A percentile compares a stretch with the other conserved stretches of the same genome.
phyloP scores from a whole-genome alignment of 768 basidiomycete species.

The Termitomyces titanicus region DNA sequence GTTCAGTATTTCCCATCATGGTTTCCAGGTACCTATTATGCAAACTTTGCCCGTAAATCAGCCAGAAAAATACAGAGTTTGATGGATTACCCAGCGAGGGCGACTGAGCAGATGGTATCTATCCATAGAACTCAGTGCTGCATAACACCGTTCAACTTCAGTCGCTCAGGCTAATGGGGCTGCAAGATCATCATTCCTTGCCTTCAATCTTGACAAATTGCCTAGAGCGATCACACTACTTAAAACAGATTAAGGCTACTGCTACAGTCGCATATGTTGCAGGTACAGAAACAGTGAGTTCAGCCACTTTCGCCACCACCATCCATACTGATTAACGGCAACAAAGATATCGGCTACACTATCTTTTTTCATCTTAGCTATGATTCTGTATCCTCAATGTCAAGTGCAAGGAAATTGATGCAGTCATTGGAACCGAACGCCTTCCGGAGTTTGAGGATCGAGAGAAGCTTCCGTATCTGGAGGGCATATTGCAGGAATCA shows the following conservation, averaged over 20 bases:
- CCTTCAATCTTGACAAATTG: conserved; percentile 15
- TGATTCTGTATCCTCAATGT: conserved; percentile 32
- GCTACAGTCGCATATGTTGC: too few relatives aligned
- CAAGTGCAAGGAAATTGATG: conserved; percentile 38
- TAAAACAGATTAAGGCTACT: too few relatives aligned
- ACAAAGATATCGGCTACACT: not conserved
- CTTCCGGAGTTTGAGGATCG: conserved; percentile 27
- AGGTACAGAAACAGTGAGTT: too few relatives aligned
- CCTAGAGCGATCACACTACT: too few relatives aligned
- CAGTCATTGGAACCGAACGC: conserved; percentile 28
- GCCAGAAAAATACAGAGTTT: not conserved
- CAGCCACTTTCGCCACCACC: conserved; percentile 18
- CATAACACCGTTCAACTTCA: not conserved
- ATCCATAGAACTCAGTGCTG: not conserved
- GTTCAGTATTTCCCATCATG: conserved; percentile 28
- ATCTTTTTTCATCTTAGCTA: conserved; percentile 30
- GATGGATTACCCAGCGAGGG: not conserved
- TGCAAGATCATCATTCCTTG: not conserved
- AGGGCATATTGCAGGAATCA: conserved; percentile 3
- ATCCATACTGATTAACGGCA: not conserved
- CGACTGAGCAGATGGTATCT: conserved; percentile 28
- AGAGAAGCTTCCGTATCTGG: conserved; percentile 29
- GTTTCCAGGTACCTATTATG: conserved; percentile 24
- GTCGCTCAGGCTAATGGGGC: too few relatives aligned
- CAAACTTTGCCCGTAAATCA: conserved; percentile 16